These are phyloP conservation scores for Cystobasidium slooffiae DNA, from an alignment of 1,284 basidiomycete genomes.

Conservation along the genomic window DNA sequence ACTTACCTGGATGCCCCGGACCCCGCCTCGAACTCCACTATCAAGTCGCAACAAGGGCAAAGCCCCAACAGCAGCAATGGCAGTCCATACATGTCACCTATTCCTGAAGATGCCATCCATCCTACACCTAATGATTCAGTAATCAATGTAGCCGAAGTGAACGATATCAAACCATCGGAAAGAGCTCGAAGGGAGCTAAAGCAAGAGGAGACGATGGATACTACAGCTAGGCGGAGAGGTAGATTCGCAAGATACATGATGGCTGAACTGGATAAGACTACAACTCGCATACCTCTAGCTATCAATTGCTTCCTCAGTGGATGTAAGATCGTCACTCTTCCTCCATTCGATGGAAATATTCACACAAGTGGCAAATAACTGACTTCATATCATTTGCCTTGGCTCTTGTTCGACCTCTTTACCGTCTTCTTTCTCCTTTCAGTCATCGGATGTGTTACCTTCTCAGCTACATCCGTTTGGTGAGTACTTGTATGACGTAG, in stretches of 20 bases:
- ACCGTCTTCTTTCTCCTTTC: not conserved
- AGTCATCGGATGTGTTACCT: constrained; percentile 41
- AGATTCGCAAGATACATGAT: constrained; percentile 19
- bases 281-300: constrained; percentile 21
- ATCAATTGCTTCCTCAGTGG: constrained; percentile 42
- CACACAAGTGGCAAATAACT: not conserved
- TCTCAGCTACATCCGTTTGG: constrained; percentile 40
- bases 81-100: too few species aligned
- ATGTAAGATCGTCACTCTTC: constrained; percentile 1
- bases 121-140: not conserved
- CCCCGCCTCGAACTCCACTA: too few species aligned
- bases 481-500: not conserved
- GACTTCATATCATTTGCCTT: not conserved
- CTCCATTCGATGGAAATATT: not conserved
- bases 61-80: too few species aligned
- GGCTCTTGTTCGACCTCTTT: not conserved
- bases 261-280: constrained; percentile 27
- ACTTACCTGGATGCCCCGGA: too few species aligned
- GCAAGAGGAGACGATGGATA: constrained; percentile 5
- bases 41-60: too few species aligned
- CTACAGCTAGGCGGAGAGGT: constrained; percentile 6
- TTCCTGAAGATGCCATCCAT: too few species aligned
- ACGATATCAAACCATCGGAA: not conserved
- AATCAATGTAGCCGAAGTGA: not conserved
- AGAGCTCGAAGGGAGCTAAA: not conserved